Conservation (phyloP, 2,329 filamentous ascomycete species). For the Xylariaceae sp. region DNA sequence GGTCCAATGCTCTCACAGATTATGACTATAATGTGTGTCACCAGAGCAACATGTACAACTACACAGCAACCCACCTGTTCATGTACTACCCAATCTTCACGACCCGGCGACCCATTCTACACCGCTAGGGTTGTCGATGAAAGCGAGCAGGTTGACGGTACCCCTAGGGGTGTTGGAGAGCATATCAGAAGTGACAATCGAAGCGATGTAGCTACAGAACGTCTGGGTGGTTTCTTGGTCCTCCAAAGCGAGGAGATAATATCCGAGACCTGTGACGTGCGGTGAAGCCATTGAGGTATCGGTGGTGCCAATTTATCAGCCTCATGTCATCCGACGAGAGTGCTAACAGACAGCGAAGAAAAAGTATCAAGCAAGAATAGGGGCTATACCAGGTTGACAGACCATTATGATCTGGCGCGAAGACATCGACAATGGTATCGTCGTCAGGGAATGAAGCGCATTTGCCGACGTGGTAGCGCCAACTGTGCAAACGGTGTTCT, state of each 20-base stretch:
- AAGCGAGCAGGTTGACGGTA: constrained; percentile 34
- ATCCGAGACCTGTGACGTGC: constrained; percentile 57
- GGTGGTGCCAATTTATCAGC: constrained; percentile 38
- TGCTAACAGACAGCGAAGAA: not conserved
- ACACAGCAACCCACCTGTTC: too few relatives aligned
- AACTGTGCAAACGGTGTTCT: constrained; percentile 48
- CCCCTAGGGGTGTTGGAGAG: constrained; percentile 33
- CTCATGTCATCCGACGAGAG: too few relatives aligned
- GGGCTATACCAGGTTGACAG: constrained; percentile 33
- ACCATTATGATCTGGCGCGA: constrained; percentile 40
- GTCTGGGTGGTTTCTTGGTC: constrained; percentile 35
- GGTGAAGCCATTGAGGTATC: constrained; percentile 62
- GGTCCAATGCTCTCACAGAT: too few relatives aligned
- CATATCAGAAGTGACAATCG: constrained; percentile 37
- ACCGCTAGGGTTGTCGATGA: constrained; percentile 29
- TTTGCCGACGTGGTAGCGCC: constrained; percentile 42
- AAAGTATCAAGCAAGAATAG: not conserved
- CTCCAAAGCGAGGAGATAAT: constrained; percentile 51
- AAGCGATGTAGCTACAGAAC: constrained; percentile 40
- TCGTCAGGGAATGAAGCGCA: constrained; percentile 47
- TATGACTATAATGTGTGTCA: too few relatives aligned
- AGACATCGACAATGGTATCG: constrained; percentile 41
- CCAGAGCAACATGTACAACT: too few relatives aligned
- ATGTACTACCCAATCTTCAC: too few relatives aligned
- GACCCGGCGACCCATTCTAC: not conserved